Conservation (phyloP, 192 early-diverging fungal genomes). For the Coemansia sp. region DNA sequence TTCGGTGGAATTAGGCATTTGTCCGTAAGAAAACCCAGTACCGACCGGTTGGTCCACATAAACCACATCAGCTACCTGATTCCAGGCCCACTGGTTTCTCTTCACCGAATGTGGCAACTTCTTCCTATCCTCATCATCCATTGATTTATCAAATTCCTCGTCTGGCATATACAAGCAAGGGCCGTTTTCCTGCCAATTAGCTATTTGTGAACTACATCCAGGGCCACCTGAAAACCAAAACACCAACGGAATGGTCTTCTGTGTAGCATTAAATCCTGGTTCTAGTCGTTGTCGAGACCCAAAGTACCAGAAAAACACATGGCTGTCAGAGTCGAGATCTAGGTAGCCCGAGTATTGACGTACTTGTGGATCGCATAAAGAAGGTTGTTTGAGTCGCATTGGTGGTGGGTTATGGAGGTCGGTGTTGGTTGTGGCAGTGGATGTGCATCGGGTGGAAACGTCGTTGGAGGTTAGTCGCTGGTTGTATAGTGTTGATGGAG, state of each 20-base stretch:
- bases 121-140: conserved; percentile 48
- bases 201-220: conserved; percentile 73
- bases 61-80: conserved; percentile 65
- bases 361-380: conserved; percentile 84
- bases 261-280: conserved; percentile 26
- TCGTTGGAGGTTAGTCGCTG: not conserved
- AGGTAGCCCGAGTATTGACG: conserved; percentile 84
- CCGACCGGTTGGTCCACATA: conserved; percentile 61
- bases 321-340: conserved; percentile 57
- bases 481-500: not conserved
- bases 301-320: conserved; percentile 75
- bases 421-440: conserved; percentile 3
- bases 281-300: conserved; percentile 55
- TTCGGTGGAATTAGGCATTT: conserved; percentile 52
- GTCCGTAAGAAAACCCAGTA: conserved; percentile 71
- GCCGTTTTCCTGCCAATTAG: conserved; percentile 76
- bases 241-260: conserved; percentile 62
- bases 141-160: not conserved
- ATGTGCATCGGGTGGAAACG: conserved; percentile 13
- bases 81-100: conserved; percentile 65
- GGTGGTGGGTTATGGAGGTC: conserved; percentile 32
- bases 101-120: conserved; percentile 39
- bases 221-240: conserved; percentile 79
- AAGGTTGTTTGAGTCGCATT: conserved; percentile 67
- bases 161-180: conserved; percentile 58